A percentile compares a stretch with the other conserved stretches of the same genome.
Evolutionary conservation across 2,329 filamentous ascomycete species (phyloP).

Genomic region (Stemphylium lycopersici): DNA sequence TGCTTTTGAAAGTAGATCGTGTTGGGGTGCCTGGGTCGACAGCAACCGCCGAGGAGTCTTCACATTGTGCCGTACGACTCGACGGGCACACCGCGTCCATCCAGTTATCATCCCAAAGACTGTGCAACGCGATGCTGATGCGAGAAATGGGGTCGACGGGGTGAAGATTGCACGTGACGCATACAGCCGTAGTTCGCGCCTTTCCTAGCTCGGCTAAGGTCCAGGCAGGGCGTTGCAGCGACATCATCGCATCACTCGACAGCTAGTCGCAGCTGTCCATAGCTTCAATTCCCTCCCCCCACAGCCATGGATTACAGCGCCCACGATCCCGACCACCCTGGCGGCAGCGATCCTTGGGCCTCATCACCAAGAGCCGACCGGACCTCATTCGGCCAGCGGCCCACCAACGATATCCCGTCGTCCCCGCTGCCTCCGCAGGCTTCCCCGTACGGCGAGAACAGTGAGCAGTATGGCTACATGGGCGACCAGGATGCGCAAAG

Average conservation of each 20-base stretch:
- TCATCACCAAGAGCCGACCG: slow-evolving; percentile 62
- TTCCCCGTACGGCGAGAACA: slow-evolving; percentile 47
- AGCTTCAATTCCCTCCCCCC: slow-evolving; percentile 31
- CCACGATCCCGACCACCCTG: slow-evolving; percentile 64
- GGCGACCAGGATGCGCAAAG: slow-evolving; percentile 38
- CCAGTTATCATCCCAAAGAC: slow-evolving; percentile 41
- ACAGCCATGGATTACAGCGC: slow-evolving; percentile 69
- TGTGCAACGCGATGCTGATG: slow-evolving; percentile 13
- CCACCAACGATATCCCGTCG: slow-evolving; percentile 49
- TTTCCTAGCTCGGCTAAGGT: slow-evolving; percentile 36
- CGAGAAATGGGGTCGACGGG: slow-evolving; percentile 2
- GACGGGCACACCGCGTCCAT: slow-evolving; percentile 45
- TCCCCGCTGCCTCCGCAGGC: slow-evolving; percentile 50
- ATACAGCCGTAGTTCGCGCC: slow-evolving; percentile 29
- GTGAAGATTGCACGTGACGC: slow-evolving; percentile 35
- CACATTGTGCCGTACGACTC: slow-evolving; percentile 42
- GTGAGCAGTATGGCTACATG: slow-evolving; percentile 45
- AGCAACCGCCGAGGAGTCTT: slow-evolving; percentile 37
- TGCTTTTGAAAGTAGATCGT: slow-evolving; percentile 63
- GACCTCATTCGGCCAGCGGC: slow-evolving; percentile 54
- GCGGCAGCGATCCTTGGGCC: slow-evolving; percentile 68
- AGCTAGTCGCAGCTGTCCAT: slow-evolving; percentile 25
- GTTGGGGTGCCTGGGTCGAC: slow-evolving; percentile 29
- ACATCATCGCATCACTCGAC: slow-evolving; percentile 27
- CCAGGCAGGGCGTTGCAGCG: slow-evolving; percentile 13